phyloP scores from a whole-genome alignment of 805 yeast genomes.

The Naumovozyma dairenensis region DNA sequence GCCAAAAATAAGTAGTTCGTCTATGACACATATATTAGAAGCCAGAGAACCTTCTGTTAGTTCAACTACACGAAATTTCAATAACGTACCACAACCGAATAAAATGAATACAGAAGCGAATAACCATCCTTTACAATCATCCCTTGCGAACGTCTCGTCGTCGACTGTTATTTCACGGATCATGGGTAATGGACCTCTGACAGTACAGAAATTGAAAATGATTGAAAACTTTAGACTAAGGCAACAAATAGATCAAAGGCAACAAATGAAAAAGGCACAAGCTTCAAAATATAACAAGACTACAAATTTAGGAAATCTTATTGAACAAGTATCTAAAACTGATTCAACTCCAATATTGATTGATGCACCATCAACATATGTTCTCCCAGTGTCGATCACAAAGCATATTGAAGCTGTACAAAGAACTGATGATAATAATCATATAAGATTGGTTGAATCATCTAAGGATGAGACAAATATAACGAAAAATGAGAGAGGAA shows the following conservation, averaged over 20 bases:
- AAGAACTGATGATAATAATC: slow-evolving; percentile 26
- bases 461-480: slow-evolving; percentile 14
- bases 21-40: slow-evolving; percentile 8
- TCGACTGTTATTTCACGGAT: not conserved
- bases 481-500: slow-evolving; percentile 27
- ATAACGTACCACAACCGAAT: not conserved
- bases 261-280: slow-evolving; percentile 12
- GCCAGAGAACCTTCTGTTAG: not conserved
- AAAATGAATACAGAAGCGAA: not conserved
- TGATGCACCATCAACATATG: slow-evolving; percentile 24
- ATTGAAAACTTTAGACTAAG: slow-evolving; percentile 18
- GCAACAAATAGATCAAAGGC: slow-evolving; percentile 17
- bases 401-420: slow-evolving; percentile 30
- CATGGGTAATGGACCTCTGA: slow-evolving; percentile 4
- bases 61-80: not conserved
- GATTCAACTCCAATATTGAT: slow-evolving; percentile 17
- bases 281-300: slow-evolving; percentile 19
- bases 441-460: slow-evolving; percentile 13
- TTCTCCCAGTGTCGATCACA: slow-evolving; percentile 26
- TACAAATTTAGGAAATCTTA: slow-evolving; percentile 17
- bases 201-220: slow-evolving; percentile 19
- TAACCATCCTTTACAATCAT: not conserved
- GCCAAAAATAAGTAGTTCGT: slow-evolving; percentile 17
- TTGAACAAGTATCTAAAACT: slow-evolving; percentile 22
- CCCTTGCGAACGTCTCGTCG: not conserved